A percentile compares a stretch with the other conserved stretches of the same genome.
These are phyloP conservation scores for Claviceps humidiphila DNA, from an alignment of 2,329 filamentous ascomycete genomes.

Conservation along the genomic window DNA sequence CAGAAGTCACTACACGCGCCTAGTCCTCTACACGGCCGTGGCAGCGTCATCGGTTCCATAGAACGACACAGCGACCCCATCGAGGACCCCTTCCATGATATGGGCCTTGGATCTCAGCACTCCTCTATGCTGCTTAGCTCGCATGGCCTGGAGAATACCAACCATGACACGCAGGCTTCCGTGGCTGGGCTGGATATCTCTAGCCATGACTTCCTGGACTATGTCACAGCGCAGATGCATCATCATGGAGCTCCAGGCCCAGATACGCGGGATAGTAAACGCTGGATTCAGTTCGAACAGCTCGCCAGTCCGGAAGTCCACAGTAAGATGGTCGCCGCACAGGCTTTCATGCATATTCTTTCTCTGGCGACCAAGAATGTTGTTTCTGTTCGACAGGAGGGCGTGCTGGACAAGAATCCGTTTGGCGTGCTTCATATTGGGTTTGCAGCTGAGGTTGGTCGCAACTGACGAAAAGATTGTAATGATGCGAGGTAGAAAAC, in stretches of 20 bases:
- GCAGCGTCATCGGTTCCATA: constrained; percentile 25
- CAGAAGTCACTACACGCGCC: constrained; percentile 20
- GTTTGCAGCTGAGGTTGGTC: neutral
- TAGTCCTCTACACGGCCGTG: constrained; percentile 25
- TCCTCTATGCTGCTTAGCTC: constrained; percentile 17
- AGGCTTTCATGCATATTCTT: constrained; percentile 64
- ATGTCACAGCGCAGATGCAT: constrained; percentile 23
- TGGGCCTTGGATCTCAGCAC: constrained; percentile 20
- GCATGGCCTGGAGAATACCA: constrained; percentile 12
- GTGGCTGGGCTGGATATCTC: constrained; percentile 29
- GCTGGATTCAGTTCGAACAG: constrained; percentile 52
- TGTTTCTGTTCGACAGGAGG: constrained; percentile 49
- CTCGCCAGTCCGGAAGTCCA: constrained; percentile 46
- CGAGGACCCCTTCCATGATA: constrained; percentile 19
- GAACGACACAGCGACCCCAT: constrained; percentile 34
- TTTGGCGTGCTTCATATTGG: constrained; percentile 30
- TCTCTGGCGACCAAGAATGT: constrained; percentile 53
- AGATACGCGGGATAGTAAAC: constrained; percentile 18
- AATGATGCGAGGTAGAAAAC: too few relatives aligned
- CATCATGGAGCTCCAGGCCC: constrained; percentile 20
- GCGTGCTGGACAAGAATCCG: constrained; percentile 19
- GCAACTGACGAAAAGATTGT: too few relatives aligned
- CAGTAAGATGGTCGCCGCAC: constrained; percentile 52
- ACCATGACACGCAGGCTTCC: constrained; percentile 18
- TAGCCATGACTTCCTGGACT: constrained; percentile 32